These are phyloP conservation scores for Sporothrix humicola DNA, from an alignment of 2,329 filamentous ascomycete genomes.

Conservation along the genomic window DNA sequence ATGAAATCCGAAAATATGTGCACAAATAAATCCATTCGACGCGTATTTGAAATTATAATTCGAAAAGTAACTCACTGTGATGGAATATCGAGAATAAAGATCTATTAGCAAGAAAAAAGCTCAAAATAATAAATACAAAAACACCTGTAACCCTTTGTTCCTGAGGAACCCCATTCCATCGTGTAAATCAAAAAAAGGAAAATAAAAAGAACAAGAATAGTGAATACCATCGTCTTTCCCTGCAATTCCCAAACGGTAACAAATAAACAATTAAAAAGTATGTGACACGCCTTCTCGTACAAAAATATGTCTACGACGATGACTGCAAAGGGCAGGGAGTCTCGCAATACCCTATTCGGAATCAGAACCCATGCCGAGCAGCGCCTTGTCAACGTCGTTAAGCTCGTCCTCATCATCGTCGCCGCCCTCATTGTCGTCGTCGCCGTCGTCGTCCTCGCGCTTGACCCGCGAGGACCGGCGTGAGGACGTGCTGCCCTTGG, in stretches of 20 bases:
- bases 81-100: too few relatives aligned
- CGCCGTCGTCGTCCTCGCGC: constrained; percentile 39
- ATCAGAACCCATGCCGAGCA: constrained; percentile 46
- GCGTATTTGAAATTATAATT: too few relatives aligned
- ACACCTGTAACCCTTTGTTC: background rate
- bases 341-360: constrained; percentile 40
- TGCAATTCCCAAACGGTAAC: background rate
- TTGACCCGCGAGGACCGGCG: background rate
- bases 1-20: too few relatives aligned
- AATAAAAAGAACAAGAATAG: background rate
- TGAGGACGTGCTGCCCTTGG: background rate
- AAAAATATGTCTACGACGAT: background rate
- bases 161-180: background rate
- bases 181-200: background rate
- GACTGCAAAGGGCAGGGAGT: background rate
- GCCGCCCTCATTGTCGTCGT: constrained; percentile 16
- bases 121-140: too few relatives aligned
- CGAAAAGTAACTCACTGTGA: too few relatives aligned
- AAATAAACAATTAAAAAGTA: constrained; percentile 21
- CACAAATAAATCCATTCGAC: too few relatives aligned
- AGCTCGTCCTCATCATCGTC: constrained; percentile 56
- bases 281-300: background rate
- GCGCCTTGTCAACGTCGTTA: constrained; percentile 48
- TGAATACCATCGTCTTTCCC: background rate
- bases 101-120: too few relatives aligned